Evolutionary conservation across 331 rosid genomes (phyloP).

Genomic region (Pyrus hybrid): DNA sequence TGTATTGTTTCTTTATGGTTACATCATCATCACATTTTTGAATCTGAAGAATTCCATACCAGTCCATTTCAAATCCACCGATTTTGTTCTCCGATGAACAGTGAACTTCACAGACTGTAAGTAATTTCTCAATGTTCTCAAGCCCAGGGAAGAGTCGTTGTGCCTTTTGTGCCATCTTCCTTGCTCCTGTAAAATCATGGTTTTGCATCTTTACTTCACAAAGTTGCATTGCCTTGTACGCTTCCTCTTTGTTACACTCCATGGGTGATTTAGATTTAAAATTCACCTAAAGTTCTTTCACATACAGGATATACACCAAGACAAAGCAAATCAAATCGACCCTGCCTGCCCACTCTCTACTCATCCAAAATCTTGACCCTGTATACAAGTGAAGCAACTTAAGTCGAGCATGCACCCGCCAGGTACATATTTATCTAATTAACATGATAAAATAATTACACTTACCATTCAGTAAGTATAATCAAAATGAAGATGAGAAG

Average conservation of each 20-base stretch:
- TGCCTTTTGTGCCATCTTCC: constrained; percentile 64
- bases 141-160: constrained; percentile 53
- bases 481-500: neutral
- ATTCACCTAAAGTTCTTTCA: constrained; percentile 3
- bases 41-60: constrained; percentile 78
- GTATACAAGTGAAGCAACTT: constrained; percentile 5
- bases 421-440: neutral
- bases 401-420: constrained; percentile 16
- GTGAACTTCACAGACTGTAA: constrained; percentile 73
- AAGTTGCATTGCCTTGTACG: constrained; percentile 57
- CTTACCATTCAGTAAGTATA: neutral
- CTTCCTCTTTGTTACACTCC: constrained; percentile 98
- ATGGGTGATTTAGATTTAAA: constrained; percentile 31
- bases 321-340: neutral
- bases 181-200: constrained; percentile 63
- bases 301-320: neutral
- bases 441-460: neutral
- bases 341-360: neutral
- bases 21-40: constrained; percentile 39
- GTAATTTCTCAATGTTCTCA: constrained; percentile 60
- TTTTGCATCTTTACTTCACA: constrained; percentile 55
- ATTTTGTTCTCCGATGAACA: constrained; percentile 62
- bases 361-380: constrained; percentile 16
- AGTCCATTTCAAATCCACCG: constrained; percentile 55
- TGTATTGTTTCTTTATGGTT: constrained; percentile 66